Base-by-base conservation (phyloP, 148 eudicot genomes). In the Chenopodium berlandieri region DNA sequence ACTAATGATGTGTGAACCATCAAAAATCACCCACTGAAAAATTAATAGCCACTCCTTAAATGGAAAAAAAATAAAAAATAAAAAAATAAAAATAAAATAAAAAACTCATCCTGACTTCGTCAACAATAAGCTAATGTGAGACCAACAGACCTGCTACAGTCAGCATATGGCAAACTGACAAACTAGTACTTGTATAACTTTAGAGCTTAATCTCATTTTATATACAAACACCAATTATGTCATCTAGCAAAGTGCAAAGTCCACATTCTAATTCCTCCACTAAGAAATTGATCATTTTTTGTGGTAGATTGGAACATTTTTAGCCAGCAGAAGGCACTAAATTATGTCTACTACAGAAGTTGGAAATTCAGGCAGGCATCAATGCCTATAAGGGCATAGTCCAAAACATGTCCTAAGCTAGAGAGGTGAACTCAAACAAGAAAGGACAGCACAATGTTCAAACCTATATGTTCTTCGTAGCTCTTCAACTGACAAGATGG, bases 231-330 rank as follows among this genome's bases (percentile, higher is more conserved):
- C 37, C 37, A 27, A 46, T 34, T 75, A 6, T 58, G 27, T 75
- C 78, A 13, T 81, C 7, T 37, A 37, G 32, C 2, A 34, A 46
- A 46, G 62, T 74, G 40, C 30, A 65, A 75, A 65, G 31, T 50
- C 31, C 22, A 22, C 60, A 52, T 50, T 67, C 31, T 37, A 14
- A 14, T 62, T 25, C 23, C 23, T 34, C 69, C 71, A 76, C 25
- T 12, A 65, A 44, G 32, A 23, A 20, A 25, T 44, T 54, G 56
- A 71, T 75, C 75, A 71, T 80, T 17, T 64, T 7, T 60, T 80
- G 75, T n/a, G 50, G 80, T 30, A 34, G 34, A 50, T n/a, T 19
- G 7, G 13, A 40, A 82, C 75, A 76, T 56, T 48, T 40, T 23
- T 9, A 4, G 31, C 16, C n/a, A 40, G 37, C 76, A 69, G 58